Base-by-base conservation (phyloP, 2,329 filamentous ascomycete genomes). In the Penicillium polonicum region DNA sequence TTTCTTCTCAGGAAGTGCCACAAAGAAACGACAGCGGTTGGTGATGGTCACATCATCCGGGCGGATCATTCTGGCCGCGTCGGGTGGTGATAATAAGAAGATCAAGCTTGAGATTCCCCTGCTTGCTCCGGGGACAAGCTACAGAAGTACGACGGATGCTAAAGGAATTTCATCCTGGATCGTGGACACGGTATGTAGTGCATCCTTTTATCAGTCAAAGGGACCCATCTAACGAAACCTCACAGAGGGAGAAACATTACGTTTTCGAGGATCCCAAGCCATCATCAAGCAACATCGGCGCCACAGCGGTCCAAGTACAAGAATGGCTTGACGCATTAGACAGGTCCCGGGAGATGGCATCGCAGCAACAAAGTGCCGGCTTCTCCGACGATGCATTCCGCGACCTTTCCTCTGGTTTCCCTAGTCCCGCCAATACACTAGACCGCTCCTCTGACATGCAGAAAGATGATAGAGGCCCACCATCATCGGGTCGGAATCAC, bases 31-130 rank as follows among this genome's bases (percentile, higher is more conserved):
- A 63, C 92, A 96, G 72, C 85, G 94, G 46, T 80, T 99, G 53
- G 94, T 99, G 7, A 92, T 99, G 87, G 86, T 99, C 53, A 99
- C 94, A 3, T 95, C 91, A 1, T 91, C 90, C 66, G 94, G 89
- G 17, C 87, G 94, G 43, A 88, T 99, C 52, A 87, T 99, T 48
- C 83, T 99, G 69, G 93, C 91, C 13, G 90, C 94, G 5, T 88
- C 92, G 25, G 92, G 93, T 7, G 94, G 93, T 0, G 94, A 96
- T 63, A 93, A 97, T 72, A 99, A 99, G 78, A 92, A 94, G 74
- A 85, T 91, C 23, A 99, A 99, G 73, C 84, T 91, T 68, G 94
- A 99, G 66, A 85, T 99, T 36, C 91, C 90, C n/a, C 81, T 99
- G 27, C 79, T 96, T 21, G 82, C 83, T 2, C 80, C 88, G 2